Percentiles rank a stretch among this genome's conserved stretches.
These are phyloP conservation scores for Margaritispora aquatica DNA, from an alignment of 495 filamentous ascomycete genomes.

Conservation along the genomic window DNA sequence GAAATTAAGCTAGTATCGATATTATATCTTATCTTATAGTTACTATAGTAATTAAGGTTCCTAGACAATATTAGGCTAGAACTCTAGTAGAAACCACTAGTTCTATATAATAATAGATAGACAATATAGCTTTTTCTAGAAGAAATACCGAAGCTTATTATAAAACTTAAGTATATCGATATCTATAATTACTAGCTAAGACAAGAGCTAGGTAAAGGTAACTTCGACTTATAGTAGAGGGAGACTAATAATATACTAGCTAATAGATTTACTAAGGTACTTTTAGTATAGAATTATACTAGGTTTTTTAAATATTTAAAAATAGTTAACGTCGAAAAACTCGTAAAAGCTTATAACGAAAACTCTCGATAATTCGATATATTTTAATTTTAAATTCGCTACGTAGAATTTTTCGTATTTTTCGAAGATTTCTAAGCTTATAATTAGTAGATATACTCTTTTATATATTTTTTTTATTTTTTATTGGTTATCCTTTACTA, in stretches of 20 bases:
- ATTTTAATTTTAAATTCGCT: too few species aligned
- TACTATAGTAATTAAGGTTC: not conserved
- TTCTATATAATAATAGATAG: not conserved
- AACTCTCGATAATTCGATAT: too few species aligned
- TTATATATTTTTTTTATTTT: too few species aligned
- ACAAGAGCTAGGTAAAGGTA: not conserved
- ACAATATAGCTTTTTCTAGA: not conserved
- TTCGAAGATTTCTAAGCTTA: too few species aligned
- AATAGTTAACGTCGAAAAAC: not conserved
- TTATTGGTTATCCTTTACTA: too few species aligned
- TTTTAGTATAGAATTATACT: not conserved
- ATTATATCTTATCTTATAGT: not conserved
- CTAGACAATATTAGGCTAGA: not conserved
- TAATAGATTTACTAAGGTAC: not conserved
- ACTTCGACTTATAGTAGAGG: not conserved
- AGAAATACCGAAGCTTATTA: not conserved
- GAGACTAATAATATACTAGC: not conserved
- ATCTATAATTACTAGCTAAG: not conserved
- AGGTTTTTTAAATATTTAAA: not conserved
- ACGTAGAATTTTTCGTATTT: too few species aligned
- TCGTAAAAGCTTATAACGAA: not conserved
- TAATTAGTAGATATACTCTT: too few species aligned
- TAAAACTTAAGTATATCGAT: not conserved
- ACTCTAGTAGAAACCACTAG: not conserved
- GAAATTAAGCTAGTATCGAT: not conserved